Conservation (phyloP, 257 asterid species). For the Solanum tarapatanum region DNA sequence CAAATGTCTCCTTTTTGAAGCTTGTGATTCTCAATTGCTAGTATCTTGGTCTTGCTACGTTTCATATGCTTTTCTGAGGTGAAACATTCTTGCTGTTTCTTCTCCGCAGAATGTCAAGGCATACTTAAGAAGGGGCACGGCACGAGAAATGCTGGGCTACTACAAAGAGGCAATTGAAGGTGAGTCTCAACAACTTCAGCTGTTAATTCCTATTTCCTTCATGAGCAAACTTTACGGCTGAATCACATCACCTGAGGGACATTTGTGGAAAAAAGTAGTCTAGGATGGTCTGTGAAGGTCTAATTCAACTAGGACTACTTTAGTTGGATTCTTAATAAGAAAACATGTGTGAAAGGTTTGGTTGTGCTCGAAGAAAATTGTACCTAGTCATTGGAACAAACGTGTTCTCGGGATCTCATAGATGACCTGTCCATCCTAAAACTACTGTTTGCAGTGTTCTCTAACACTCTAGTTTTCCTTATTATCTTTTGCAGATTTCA, state of each 20-base stretch:
- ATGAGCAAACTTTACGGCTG: not conserved
- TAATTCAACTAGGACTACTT: not conserved
- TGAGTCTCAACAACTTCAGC: conserved; percentile 8
- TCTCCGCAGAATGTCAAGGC: conserved; percentile 69
- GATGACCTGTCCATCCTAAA: not conserved
- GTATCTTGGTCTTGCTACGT: not conserved
- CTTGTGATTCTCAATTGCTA: not conserved
- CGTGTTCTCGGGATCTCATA: not conserved
- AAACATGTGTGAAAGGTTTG: not conserved
- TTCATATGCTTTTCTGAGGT: not conserved
- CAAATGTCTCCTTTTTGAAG: not conserved
- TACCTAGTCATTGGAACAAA: not conserved
- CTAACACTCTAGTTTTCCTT: not conserved
- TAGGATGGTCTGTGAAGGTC: not conserved
- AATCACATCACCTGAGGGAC: not conserved
- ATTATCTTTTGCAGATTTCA: conserved; percentile 50
- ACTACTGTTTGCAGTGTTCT: not conserved
- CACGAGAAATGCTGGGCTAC: conserved; percentile 86
- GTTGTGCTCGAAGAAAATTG: not conserved
- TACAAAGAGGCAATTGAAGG: conserved; percentile 80
- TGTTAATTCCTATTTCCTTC: not conserved
- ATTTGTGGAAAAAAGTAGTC: not conserved
- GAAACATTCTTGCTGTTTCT: not conserved
- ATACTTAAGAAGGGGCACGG: conserved; percentile 77
- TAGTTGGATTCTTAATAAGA: not conserved